A percentile compares a stretch with the other conserved stretches of the same genome.
Conservation (phyloP, 352 stramenopile species). For the Pseudoperonospora humuli region DNA sequence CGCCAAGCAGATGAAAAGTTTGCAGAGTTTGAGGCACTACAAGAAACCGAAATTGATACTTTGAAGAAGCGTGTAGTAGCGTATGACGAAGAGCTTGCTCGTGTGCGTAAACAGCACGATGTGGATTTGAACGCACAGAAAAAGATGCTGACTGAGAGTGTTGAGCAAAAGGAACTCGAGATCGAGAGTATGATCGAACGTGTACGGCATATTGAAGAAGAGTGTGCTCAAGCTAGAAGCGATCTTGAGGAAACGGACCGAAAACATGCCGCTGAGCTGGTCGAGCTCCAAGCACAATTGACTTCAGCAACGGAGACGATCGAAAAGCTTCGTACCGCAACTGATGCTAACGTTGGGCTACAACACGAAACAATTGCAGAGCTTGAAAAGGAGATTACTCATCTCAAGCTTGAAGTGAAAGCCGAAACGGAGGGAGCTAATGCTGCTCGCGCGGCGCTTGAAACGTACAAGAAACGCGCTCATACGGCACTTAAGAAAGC, state of each 20-base stretch:
- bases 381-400: constrained; percentile 20
- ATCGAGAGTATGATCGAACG: constrained; percentile 3
- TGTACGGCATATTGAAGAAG: constrained; percentile 7
- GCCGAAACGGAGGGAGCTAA: constrained; percentile 43
- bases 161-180: constrained; percentile 24
- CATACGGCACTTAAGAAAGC: constrained; percentile 73
- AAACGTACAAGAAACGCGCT: constrained; percentile 75
- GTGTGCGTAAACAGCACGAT: constrained; percentile 11
- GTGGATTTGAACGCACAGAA: constrained; percentile 18
- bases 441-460: constrained; percentile 46
- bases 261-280: constrained; percentile 16
- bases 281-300: constrained; percentile 26
- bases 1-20: constrained; percentile 8
- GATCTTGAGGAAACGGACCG: constrained; percentile 6
- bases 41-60: constrained; percentile 22
- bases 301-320: constrained; percentile 26
- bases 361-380: constrained; percentile 15
- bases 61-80: constrained; percentile 21
- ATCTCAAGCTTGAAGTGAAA: constrained; percentile 31
- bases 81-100: constrained; percentile 24
- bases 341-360: constrained; percentile 7
- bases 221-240: constrained; percentile 12
- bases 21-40: constrained; percentile 13
- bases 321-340: constrained; percentile 22
- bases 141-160: constrained; percentile 12